phyloP scores from a whole-genome alignment of 371 early-diverging fungal species.

The Syncephalastrum sp. region DNA sequence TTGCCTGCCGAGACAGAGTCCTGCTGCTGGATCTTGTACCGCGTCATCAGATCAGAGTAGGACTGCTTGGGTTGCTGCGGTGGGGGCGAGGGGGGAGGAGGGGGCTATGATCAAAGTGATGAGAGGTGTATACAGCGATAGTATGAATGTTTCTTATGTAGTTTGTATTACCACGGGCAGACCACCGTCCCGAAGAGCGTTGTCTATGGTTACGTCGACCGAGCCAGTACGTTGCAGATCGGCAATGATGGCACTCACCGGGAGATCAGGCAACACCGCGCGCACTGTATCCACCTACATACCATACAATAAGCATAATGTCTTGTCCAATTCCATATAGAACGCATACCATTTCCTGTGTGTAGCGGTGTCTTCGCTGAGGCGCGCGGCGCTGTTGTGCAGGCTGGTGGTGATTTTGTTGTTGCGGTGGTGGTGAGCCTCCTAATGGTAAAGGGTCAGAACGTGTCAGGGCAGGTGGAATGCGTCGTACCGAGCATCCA shows the following conservation, averaged over 20 bases:
- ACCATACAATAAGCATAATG: constrained; percentile 1
- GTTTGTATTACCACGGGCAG: constrained; percentile 61
- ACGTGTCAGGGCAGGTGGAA: neutral
- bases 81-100: constrained; percentile 24
- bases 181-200: constrained; percentile 77
- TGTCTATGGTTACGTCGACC: constrained; percentile 85
- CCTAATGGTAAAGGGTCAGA: constrained; percentile 25
- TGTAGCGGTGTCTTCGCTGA: constrained; percentile 44
- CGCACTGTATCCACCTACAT: constrained; percentile 71
- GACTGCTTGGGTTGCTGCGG: constrained; percentile 25
- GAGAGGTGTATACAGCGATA: neutral
- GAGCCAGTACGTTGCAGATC: constrained; percentile 87
- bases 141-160: too few relatives aligned
- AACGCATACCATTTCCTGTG: constrained; percentile 58
- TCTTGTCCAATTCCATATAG: neutral
- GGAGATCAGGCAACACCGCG: constrained; percentile 87
- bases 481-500: constrained; percentile 68
- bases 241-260: constrained; percentile 77
- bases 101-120: constrained; percentile 11
- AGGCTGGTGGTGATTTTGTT: constrained; percentile 41
- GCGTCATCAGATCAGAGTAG: constrained; percentile 48
- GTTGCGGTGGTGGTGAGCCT: constrained; percentile 26
- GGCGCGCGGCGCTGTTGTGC: constrained; percentile 29
- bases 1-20: constrained; percentile 9
- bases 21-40: constrained; percentile 52